Evolutionary conservation across 345 rosid genomes (phyloP).

Genomic region (Populus ilicifolia): DNA sequence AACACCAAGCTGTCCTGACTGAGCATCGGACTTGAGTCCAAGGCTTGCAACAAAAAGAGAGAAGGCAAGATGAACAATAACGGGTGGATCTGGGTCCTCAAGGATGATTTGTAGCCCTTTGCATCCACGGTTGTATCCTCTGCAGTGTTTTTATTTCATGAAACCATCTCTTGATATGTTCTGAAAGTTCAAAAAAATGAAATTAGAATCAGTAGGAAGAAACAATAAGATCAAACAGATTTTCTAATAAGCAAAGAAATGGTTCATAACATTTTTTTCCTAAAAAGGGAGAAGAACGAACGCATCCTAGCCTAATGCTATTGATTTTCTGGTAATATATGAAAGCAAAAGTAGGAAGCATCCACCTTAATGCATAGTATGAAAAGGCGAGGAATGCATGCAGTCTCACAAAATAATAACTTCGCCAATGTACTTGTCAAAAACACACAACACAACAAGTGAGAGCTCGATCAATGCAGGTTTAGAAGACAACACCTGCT

Average conservation of each 20-base stretch:
- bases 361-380: neutral
- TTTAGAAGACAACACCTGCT: slow-evolving; percentile 30
- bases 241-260: neutral
- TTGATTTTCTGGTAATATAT: too few species aligned
- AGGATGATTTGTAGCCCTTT: slow-evolving; percentile 60
- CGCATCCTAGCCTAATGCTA: neutral
- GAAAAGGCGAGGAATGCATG: neutral
- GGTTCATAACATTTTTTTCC: neutral
- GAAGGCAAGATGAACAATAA: slow-evolving; percentile 64
- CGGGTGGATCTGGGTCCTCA: slow-evolving; percentile 63
- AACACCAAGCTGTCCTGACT: slow-evolving; percentile 15
- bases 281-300: neutral
- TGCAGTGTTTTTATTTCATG: slow-evolving; percentile 32
- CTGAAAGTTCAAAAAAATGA: slow-evolving; percentile 20
- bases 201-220: neutral
- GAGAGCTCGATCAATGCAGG: neutral
- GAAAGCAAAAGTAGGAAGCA: neutral
- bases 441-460: too few species aligned
- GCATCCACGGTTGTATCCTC: slow-evolving; percentile 66
- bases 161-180: slow-evolving; percentile 23
- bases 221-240: neutral
- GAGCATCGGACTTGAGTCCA: slow-evolving; percentile 30
- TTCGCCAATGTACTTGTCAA: too few species aligned
- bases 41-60: slow-evolving; percentile 44
- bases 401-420: neutral